Conservation (phyloP, 306 rosid genomes). For the Lithocarpus polystachyus region DNA sequence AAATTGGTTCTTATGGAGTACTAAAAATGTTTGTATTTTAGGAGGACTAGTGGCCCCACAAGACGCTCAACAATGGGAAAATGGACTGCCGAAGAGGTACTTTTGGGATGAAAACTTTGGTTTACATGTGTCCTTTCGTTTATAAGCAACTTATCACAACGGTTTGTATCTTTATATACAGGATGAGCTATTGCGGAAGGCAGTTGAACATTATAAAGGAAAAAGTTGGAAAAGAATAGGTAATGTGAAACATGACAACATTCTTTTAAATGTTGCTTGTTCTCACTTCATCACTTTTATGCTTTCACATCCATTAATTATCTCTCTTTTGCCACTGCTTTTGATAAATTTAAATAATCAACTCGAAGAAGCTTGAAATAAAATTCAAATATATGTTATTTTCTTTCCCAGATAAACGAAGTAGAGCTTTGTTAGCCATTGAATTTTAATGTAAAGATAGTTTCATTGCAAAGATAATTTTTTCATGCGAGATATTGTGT, state of each 20-base stretch:
- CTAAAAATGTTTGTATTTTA: conserved; percentile 24
- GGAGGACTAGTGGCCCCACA: conserved; percentile 98
- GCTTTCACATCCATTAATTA: neutral
- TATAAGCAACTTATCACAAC: neutral
- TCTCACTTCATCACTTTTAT: neutral
- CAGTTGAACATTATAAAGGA: conserved; percentile 89
- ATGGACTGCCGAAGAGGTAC: conserved; percentile 94
- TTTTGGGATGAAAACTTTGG: neutral
- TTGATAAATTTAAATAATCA: neutral
- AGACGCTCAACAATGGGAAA: conserved; percentile 99
- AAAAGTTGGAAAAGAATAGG: conserved; percentile 99
- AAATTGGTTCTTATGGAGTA: conserved; percentile 14
- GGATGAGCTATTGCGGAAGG: conserved; percentile 78
- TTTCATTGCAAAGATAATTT: conserved; percentile 3
- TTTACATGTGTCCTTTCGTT: neutral
- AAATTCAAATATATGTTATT: neutral
- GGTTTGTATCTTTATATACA: conserved; percentile 10
- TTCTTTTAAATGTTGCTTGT: neutral
- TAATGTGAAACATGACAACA: conserved; percentile 7
- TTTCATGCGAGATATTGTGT: conserved; percentile 3
- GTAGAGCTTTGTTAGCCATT: neutral
- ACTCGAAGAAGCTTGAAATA: neutral
- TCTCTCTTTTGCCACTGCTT: neutral
- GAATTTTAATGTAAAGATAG: neutral
- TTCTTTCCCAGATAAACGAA: neutral